Evolutionary conservation across 179 eudicot species (phyloP).

Genomic region (Silene noctiflora): DNA sequence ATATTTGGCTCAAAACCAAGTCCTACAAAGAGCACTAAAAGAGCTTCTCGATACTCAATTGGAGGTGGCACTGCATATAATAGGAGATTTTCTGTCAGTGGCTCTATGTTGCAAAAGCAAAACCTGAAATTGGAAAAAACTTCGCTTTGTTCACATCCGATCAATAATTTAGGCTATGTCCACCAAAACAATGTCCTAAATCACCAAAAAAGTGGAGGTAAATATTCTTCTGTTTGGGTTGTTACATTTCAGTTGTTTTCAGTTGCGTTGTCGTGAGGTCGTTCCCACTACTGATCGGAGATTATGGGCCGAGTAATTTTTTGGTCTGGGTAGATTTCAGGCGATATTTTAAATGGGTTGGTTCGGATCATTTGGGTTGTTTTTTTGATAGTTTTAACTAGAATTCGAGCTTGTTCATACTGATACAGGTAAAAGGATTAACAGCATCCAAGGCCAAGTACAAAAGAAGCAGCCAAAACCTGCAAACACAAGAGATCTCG

Average conservation of each 20-base stretch:
- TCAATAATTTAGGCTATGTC: conserved; percentile 24
- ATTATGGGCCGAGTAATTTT: too few species aligned
- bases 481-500: conserved; percentile 23
- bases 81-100: conserved; percentile 52
- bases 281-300: too few species aligned
- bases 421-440: conserved; percentile 42
- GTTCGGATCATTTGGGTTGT: too few species aligned
- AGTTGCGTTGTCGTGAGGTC: too few species aligned
- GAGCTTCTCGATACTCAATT: conserved; percentile 40
- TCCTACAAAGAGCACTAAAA: conserved; percentile 58
- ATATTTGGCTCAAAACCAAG: conserved; percentile 84
- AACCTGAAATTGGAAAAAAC: conserved; percentile 35
- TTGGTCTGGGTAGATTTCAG: too few species aligned
- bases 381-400: not conserved
- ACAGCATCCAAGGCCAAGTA: conserved; percentile 11
- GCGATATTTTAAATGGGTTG: too few species aligned
- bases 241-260: too few species aligned
- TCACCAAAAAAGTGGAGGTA: conserved; percentile 10
- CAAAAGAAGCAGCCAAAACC: conserved; percentile 32
- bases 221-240: not conserved
- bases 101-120: conserved; percentile 44
- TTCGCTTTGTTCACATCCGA: conserved; percentile 32
- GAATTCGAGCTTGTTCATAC: not conserved
- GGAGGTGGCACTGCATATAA: conserved; percentile 35
- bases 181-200: too few species aligned